A percentile compares a stretch with the other conserved stretches of the same genome.
These are phyloP conservation scores for Calocera cornea DNA, from an alignment of 768 basidiomycete species.

Conservation along the genomic window DNA sequence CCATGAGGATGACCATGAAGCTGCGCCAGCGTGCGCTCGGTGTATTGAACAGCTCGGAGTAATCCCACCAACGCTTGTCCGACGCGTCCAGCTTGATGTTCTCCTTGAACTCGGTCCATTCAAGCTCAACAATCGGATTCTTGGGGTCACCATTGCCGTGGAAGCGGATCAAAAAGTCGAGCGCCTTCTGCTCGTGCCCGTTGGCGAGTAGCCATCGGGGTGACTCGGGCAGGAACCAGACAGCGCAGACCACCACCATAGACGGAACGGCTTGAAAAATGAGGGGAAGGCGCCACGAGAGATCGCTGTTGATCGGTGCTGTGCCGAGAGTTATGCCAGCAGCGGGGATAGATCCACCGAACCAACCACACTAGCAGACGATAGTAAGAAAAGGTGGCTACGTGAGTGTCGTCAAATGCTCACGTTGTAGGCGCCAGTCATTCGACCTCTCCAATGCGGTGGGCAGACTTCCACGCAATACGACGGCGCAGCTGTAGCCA, in stretches of 20 bases:
- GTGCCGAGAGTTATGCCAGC: constrained; percentile 18
- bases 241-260: constrained; percentile 22
- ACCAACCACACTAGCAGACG: constrained; percentile 6
- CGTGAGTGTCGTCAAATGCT: constrained; percentile 5
- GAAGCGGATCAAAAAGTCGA: constrained; percentile 36
- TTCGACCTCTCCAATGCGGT: constrained; percentile 41
- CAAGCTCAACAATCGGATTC: constrained; percentile 38
- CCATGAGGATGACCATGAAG: constrained; percentile 39
- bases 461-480: constrained; percentile 49
- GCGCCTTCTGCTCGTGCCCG: constrained; percentile 37
- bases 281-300: constrained; percentile 40
- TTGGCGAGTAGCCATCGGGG: constrained; percentile 43
- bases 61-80: constrained; percentile 47
- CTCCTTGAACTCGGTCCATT: constrained; percentile 42
- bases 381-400: neutral
- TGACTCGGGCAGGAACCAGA: constrained; percentile 21
- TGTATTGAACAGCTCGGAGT: constrained; percentile 37
- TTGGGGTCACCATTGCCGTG: constrained; percentile 40
- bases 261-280: constrained; percentile 41
- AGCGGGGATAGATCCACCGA: constrained; percentile 14
- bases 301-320: constrained; percentile 25
- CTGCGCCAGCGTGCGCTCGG: constrained; percentile 35
- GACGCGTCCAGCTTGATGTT: constrained; percentile 37
- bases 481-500: constrained; percentile 24
- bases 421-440: constrained; percentile 36